Evolutionary conservation across 306 rosid species (phyloP).

Genomic region (Arachis stenosperma): DNA sequence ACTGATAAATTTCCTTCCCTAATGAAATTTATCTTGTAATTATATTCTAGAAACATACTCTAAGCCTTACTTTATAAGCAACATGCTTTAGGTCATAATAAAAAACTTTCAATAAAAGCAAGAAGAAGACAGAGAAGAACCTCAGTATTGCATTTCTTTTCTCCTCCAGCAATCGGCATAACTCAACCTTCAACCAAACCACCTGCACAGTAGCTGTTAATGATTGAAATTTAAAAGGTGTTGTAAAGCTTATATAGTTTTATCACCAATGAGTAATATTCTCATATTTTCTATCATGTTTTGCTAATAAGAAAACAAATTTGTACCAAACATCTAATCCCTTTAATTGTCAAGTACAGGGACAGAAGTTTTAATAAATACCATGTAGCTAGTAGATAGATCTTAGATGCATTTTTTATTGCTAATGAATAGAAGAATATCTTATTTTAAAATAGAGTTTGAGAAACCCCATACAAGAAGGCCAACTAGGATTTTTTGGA

Average conservation of each 20-base stretch:
- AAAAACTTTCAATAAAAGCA: slow-evolving; percentile 30
- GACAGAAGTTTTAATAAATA: slow-evolving; percentile 25
- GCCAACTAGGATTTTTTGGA: too few relatives aligned
- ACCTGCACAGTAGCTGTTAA: slow-evolving; percentile 73
- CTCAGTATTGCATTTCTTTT: slow-evolving; percentile 88
- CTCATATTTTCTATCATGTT: background rate
- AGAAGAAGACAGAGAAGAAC: slow-evolving; percentile 44
- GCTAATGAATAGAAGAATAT: too few relatives aligned
- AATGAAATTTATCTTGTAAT: slow-evolving; percentile 26
- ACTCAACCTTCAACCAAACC: slow-evolving; percentile 88
- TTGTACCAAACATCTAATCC: slow-evolving; percentile 18
- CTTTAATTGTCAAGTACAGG: slow-evolving; percentile 26
- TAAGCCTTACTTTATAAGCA: slow-evolving; percentile 24
- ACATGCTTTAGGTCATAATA: slow-evolving; percentile 29
- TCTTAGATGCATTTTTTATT: too few relatives aligned
- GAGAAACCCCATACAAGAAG: too few relatives aligned
- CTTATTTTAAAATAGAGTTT: too few relatives aligned
- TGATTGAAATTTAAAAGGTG: slow-evolving; percentile 46
- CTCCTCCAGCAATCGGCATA: slow-evolving; percentile 93
- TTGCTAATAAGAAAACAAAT: slow-evolving; percentile 23
- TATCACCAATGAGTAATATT: background rate
- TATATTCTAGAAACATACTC: slow-evolving; percentile 27
- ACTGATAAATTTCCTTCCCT: slow-evolving; percentile 16
- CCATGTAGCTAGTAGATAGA: background rate
- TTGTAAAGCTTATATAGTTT: slow-evolving; percentile 17